These are phyloP conservation scores for Fusarium tuaranense DNA, from an alignment of 2,329 filamentous ascomycete species.

Conservation along the genomic window DNA sequence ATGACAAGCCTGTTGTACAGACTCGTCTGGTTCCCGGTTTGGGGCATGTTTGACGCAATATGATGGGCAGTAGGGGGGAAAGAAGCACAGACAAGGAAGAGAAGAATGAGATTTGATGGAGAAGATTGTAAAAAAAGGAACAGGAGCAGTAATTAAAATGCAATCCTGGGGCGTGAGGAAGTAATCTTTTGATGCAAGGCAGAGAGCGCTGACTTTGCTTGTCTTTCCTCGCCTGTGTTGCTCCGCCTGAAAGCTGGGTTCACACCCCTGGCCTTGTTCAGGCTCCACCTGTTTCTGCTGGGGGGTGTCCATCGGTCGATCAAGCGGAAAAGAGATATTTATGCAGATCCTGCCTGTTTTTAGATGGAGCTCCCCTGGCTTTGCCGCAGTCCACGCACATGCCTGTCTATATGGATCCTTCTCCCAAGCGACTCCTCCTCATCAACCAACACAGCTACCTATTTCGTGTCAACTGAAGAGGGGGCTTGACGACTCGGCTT, in stretches of 20 bases:
- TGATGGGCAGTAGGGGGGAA: background rate
- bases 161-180: background rate
- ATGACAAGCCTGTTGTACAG: constrained; percentile 51
- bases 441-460: background rate
- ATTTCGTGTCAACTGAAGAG: background rate
- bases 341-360: background rate
- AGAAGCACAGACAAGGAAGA: background rate
- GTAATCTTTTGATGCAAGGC: background rate
- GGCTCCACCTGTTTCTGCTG: background rate
- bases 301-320: background rate
- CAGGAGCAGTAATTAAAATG: background rate
- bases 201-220: background rate
- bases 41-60: constrained; percentile 11
- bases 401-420: background rate
- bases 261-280: background rate
- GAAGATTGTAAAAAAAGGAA: background rate
- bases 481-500: background rate
- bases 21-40: constrained; percentile 40
- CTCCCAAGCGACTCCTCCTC: background rate
- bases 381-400: background rate
- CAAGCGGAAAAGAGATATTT: background rate
- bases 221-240: background rate
- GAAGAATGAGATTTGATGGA: background rate
- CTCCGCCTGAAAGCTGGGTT: background rate
- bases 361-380: background rate